Evolutionary conservation across 441 rosid genomes (phyloP).

Genomic region (Gossypium aridum): DNA sequence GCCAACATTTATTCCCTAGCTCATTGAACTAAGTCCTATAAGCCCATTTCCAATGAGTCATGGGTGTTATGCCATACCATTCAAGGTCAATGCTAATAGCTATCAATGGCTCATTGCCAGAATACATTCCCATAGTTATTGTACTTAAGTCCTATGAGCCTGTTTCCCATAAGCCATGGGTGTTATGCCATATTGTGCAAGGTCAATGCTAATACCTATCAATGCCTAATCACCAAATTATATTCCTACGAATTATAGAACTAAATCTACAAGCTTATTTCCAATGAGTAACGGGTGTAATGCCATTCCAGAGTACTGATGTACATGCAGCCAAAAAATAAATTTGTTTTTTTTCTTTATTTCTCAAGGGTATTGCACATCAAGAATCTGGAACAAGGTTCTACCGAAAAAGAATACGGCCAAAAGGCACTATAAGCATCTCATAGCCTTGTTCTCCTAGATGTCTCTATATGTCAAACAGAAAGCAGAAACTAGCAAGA

Average conservation of each 20-base stretch:
- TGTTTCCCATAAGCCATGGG: neutral
- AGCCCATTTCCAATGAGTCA: neutral
- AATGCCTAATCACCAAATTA: neutral
- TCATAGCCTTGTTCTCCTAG: neutral
- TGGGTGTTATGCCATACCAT: neutral
- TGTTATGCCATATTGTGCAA: neutral
- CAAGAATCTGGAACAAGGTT: neutral
- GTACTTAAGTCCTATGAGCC: neutral
- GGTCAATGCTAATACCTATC: too few species aligned
- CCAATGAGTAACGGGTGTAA: neutral
- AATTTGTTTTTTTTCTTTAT: conserved; percentile 3
- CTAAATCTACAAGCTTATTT: neutral
- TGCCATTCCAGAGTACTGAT: neutral
- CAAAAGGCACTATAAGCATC: neutral
- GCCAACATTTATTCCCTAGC: too few species aligned
- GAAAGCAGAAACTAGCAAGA: neutral
- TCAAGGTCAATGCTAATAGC: too few species aligned
- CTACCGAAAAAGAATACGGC: neutral
- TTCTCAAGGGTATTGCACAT: neutral
- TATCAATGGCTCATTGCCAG: too few species aligned
- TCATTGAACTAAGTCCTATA: too few species aligned
- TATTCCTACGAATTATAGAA: neutral
- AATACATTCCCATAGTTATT: too few species aligned
- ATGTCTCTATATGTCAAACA: neutral
- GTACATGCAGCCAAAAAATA: neutral